Evolutionary conservation across 805 yeast genomes (phyloP), one percentile per base, ranked within the genome.

Genomic region (Barnettozyma botsteinii): DNA sequence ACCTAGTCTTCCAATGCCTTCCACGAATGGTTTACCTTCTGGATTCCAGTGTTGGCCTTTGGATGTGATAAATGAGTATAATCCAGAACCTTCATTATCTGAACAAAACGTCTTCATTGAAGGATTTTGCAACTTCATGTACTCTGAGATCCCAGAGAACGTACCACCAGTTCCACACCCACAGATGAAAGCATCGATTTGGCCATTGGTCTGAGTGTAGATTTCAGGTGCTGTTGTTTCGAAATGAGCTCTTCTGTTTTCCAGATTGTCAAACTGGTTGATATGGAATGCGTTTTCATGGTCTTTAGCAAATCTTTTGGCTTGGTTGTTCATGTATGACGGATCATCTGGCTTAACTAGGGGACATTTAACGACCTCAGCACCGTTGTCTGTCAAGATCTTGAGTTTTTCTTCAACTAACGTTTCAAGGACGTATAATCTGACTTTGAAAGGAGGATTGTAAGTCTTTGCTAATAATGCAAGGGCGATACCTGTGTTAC

Each of bases 111-210:
- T 67, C 32, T 60, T 62, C 0, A 78, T 52, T 0, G 51, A 30
- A 0, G 69, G 59, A 25, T 63, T 49, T 31, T 60, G 51, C 49
- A 72, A 77, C 51, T 74, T 81, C 49, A 85, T 69, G 58, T 64
- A 85, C 41, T 66, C 64, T 4, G 87, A 70, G 31, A 81, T 81
- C 33, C 95, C 95, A n/a, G 82, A 64, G 31, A 85, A 79, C 4
- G 95, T 85, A 46, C 95, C 95, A 33, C 84, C 95, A 0, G 95
- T 85, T 3, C 95, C 95, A 10, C 88, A 79, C 1, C 91, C 89
- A 4, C 80, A 70, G 19, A 85, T 72, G 55, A 85, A 84, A 31
- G 69, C 77, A 56, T 81, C 85, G 7, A 85, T 46, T 4, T 59
- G 46, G 9, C 73, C 72, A 4, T 45, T 39, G 60, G 77, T 69